phyloP scores from a whole-genome alignment of 176 grass and related monocot genomes.

The Alopecurus myosuroides region DNA sequence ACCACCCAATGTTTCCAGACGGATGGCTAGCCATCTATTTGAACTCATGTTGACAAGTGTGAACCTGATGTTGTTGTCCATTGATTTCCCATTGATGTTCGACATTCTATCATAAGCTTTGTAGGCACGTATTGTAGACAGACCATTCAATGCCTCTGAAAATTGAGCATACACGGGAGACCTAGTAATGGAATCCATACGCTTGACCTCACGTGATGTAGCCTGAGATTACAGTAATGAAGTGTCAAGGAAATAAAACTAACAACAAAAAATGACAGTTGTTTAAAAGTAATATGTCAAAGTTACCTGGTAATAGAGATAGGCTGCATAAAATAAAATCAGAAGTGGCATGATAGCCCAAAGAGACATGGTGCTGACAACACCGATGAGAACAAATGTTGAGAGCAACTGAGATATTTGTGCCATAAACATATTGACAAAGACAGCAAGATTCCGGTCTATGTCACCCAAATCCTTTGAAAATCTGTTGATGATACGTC shows the following conservation, averaged over 20 bases:
- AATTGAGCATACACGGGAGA: conserved; percentile 99
- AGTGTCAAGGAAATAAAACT: conserved; percentile 27
- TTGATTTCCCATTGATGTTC: conserved; percentile 81
- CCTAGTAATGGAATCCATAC: conserved; percentile 89
- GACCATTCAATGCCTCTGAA: conserved; percentile 91
- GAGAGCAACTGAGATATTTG: conserved; percentile 95
- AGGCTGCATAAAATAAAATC: conserved; percentile 91
- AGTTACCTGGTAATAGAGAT: conserved; percentile 98
- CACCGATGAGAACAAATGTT: conserved; percentile 94
- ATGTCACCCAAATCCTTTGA: conserved; percentile 95
- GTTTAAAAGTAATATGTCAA: not conserved
- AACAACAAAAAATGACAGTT: conserved; percentile 4
- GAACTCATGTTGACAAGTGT: conserved; percentile 90
- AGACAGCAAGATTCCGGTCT: conserved; percentile 83
- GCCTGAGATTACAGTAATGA: conserved; percentile 47
- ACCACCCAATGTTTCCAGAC: conserved; percentile 92
- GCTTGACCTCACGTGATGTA: conserved; percentile 94
- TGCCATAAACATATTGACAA: conserved; percentile 85
- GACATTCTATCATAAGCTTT: conserved; percentile 99
- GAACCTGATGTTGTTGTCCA: conserved; percentile 98
- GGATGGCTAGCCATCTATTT: conserved; percentile 97
- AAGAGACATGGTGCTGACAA: conserved; percentile 93
- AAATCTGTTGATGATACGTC: conserved; percentile 98
- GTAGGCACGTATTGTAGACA: conserved; percentile 93
- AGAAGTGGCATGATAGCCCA: conserved; percentile 98